phyloP scores from a whole-genome alignment of 129 eudicot genomes.

The Arctium minus region DNA sequence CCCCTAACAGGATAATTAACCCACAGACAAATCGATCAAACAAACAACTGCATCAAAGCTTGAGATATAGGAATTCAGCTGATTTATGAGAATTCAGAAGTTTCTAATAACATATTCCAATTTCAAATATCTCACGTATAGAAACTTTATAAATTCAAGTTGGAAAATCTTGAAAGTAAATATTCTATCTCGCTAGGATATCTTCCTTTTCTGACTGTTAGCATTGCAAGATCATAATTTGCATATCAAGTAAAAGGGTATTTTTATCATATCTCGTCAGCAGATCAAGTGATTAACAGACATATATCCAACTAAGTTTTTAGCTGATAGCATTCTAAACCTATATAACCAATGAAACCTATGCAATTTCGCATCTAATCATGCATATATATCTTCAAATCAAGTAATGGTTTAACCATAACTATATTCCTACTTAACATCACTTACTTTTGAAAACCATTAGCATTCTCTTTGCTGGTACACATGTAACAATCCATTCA shows the following conservation, averaged over 20 bases:
- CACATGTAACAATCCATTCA: not conserved
- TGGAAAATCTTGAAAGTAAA: not conserved
- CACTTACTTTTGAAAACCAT: not conserved
- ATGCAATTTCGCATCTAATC: not conserved
- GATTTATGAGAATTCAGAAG: not conserved
- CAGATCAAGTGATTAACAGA: not conserved
- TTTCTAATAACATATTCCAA: not conserved
- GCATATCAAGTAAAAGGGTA: not conserved
- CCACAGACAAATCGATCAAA: not conserved
- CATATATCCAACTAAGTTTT: not conserved
- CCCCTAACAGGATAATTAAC: not conserved
- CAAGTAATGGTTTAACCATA: not conserved
- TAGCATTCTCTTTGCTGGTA: not conserved
- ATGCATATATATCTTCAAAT: not conserved
- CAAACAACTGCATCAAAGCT: not conserved
- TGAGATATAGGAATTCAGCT: slow-evolving; percentile 2
- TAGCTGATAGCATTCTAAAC: not conserved
- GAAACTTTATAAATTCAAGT: not conserved
- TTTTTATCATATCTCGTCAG: not conserved
- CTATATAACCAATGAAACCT: not conserved
- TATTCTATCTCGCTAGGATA: not conserved
- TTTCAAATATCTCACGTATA: not conserved
- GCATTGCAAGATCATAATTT: not conserved
- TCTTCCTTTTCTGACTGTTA: not conserved
- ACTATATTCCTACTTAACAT: slow-evolving; percentile 3